These are phyloP conservation scores for Crithidia bombi DNA, from an alignment of 208 protist species.

Conservation along the genomic window DNA sequence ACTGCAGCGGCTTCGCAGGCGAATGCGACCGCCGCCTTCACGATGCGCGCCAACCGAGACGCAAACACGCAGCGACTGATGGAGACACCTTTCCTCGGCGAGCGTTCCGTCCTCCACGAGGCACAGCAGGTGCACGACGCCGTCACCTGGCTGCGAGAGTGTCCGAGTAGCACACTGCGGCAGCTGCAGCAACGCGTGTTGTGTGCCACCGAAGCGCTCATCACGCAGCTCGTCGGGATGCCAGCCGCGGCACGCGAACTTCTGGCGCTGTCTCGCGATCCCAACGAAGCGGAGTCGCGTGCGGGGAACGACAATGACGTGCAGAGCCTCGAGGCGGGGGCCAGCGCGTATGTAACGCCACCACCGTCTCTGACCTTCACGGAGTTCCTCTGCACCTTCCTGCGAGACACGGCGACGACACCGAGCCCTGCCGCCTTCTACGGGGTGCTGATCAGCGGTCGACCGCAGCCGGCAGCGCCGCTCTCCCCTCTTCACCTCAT, in stretches of 20 bases:
- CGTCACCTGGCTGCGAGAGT: constrained; percentile 46
- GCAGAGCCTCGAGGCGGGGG: constrained; percentile 2
- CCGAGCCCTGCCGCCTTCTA: constrained; percentile 2
- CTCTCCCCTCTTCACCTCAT: constrained; percentile 41
- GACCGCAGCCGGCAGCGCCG: constrained; percentile 36
- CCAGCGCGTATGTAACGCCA: constrained; percentile 17
- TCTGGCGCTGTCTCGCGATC: constrained; percentile 7
- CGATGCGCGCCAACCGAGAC: neutral
- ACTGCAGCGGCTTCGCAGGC: neutral
- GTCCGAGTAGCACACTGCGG: constrained; percentile 42
- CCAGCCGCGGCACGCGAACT: constrained; percentile 27
- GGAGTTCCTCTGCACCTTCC: constrained; percentile 29
- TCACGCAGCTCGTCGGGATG: constrained; percentile 39
- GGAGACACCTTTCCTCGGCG: constrained; percentile 28
- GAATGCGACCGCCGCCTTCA: neutral
- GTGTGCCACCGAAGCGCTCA: constrained; percentile 32
- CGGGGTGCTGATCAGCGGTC: constrained; percentile 30
- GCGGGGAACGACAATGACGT: neutral
- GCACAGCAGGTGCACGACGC: constrained; percentile 43
- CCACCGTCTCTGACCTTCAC: constrained; percentile 34
- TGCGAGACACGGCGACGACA: constrained; percentile 2
- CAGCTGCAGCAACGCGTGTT: constrained; percentile 54
- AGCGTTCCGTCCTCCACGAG: constrained; percentile 30
- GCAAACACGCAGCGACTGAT: constrained; percentile 21
- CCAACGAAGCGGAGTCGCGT: neutral